Evolutionary conservation across 2,329 filamentous ascomycete species (phyloP), one percentile per base, ranked within the genome.

Genomic region (Alternaria sp.): DNA sequence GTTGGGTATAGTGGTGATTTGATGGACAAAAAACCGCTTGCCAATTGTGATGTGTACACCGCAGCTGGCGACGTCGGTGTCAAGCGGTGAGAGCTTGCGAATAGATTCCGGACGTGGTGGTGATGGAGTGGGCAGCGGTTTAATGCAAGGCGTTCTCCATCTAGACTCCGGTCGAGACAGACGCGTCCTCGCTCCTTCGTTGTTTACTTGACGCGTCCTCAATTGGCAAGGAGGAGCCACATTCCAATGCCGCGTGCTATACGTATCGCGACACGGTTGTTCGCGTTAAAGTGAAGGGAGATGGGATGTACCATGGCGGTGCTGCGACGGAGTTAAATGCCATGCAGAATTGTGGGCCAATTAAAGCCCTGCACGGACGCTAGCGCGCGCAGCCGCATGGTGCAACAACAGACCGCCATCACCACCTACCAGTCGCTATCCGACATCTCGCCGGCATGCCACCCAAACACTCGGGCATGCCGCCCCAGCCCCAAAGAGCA

Each of bases 351-450:
- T 40, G 36, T 17, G 9, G 26, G 54, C 59, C 36, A 52, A 58
- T 53, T n/a, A 52, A 46, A 28, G 15, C 25, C 59, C 53, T 13
- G 51, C 30, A 25, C 23, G 54, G 44, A 52, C 30, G 45, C 57
- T 59, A 62, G 60, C 60, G 54, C 44, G 43, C 40, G 25, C 23
- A 44, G 49, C 49, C 55, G 15, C 45, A 21, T 46, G 28, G 11
- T 32, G 40, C 25, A 36, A 45, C 43, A 49, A 59, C 56, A 44
- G 8, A 32, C 23, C 30, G 12, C 26, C 30, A 50, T 46, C 26
- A 15, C 57, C 26, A 13, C 44, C 11, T 58, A 23, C 21, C 44
- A 19, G 15, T 19, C 17, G 25, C 19, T 25, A 32, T 36, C 11
- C 9, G 36, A 11, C 12, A 57, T 25, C 13, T 25, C 12, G 13